Percentiles rank a stretch among this genome's conserved stretches.
Evolutionary conservation across 1,284 basidiomycete genomes (phyloP).

Genomic region (Vanrija sp.): DNA sequence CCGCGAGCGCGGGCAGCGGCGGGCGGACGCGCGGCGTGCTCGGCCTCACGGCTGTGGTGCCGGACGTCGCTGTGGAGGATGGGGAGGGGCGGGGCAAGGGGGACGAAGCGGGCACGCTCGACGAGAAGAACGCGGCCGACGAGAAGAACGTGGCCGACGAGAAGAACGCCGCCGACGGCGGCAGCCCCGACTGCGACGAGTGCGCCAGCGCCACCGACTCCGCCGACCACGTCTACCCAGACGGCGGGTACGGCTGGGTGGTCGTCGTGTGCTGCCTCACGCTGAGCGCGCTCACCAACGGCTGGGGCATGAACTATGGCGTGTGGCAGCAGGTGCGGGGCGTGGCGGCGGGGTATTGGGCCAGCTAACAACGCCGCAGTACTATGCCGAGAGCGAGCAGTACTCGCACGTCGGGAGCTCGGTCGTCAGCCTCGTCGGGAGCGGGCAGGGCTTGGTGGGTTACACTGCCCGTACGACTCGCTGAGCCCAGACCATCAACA

Average conservation of each 20-base stretch:
- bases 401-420: slow-evolving; percentile 17
- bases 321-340: slow-evolving; percentile 28
- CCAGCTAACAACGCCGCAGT: slow-evolving; percentile 11
- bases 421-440: slow-evolving; percentile 19
- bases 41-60: too few species aligned
- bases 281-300: slow-evolving; percentile 23
- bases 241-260: slow-evolving; percentile 47
- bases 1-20: neutral
- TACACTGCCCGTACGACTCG: neutral
- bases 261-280: slow-evolving; percentile 31
- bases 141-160: neutral
- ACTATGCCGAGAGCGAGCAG: slow-evolving; percentile 19
- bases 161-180: neutral
- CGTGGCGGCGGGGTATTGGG: too few species aligned
- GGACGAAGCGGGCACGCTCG: neutral
- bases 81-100: neutral
- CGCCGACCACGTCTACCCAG: slow-evolving; percentile 33
- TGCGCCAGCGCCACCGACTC: neutral
- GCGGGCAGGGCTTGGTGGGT: slow-evolving; percentile 9
- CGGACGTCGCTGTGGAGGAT: neutral
- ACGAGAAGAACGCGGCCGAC: neutral
- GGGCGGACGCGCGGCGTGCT: too few species aligned
- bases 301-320: slow-evolving; percentile 35
- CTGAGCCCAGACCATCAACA: neutral
- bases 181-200: neutral